Evolutionary conservation across 1,284 basidiomycete species (phyloP), one percentile per base, ranked within the genome.

Genomic region (Entoloma clypeatum): DNA sequence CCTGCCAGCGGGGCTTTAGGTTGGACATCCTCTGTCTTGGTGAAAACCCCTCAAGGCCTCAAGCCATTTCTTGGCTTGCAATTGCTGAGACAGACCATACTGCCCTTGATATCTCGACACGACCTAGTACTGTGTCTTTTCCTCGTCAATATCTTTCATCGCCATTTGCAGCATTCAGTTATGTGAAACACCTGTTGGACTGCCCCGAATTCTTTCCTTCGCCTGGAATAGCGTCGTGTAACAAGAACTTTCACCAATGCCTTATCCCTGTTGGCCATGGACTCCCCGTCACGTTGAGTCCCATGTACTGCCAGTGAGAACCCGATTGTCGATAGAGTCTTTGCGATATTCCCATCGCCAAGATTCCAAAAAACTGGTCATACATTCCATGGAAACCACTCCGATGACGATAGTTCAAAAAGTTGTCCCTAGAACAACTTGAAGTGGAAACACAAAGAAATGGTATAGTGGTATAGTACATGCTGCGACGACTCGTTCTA

Each of bases 241-340:
- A 19, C 18, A 11, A 26, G 32, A 36, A 24, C 29, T 51, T 25
- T 43, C 43, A n/a, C 24, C 44, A 17, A 41, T 28, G 14, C 49
- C 46, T 2, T 51, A 24, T 14, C 41, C 45, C 21, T 9, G 8
- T 23, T 41, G 43, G 3, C 45, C 45, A 16, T 43, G 33, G 5
- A 19, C 43, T 11, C 39, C 38, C 17, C 38, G 35, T 6, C 37
- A 22, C 18, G 38, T 24, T 14, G 14, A 36, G 7, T 36, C 46
- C 10, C 46, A 48, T 25, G 35, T 40, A 19, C 44, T 44, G n/a
- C n/a, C n/a, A n/a, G n/a, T 5, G 42, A 51, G 24, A 36, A 48
- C 24, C 26, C 27, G 6, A 36, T 48, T 23, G 43, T 50, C 14
- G 44, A 48, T 18, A 32, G 32, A 34, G 38, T 45, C 16, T 42